These are phyloP conservation scores for Alternaria metachromatica DNA, from an alignment of 2,329 filamentous ascomycete species.

Conservation along the genomic window DNA sequence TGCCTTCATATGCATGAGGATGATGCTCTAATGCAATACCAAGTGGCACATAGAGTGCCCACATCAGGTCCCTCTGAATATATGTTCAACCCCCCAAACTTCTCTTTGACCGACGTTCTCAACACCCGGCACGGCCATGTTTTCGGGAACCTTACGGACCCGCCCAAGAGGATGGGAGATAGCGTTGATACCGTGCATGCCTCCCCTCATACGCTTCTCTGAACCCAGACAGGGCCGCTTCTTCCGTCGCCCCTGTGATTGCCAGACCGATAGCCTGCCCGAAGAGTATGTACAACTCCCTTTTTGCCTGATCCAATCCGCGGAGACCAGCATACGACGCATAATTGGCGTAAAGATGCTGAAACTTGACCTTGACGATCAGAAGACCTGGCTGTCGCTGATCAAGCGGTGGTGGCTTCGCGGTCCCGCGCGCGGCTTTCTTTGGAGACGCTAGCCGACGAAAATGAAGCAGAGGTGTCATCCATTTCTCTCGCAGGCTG, in stretches of 20 bases:
- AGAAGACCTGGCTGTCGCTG: background rate
- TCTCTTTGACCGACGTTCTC: background rate
- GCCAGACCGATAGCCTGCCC: constrained; percentile 31
- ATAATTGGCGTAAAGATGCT: background rate
- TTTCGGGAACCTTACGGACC: background rate
- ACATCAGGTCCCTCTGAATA: background rate
- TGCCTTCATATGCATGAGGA: background rate
- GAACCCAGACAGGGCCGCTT: constrained; percentile 38
- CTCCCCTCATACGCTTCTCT: constrained; percentile 29
- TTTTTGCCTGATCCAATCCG: constrained; percentile 11
- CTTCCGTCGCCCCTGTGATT: constrained; percentile 34
- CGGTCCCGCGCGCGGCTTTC: background rate
- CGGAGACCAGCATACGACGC: background rate
- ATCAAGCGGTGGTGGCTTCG: background rate
- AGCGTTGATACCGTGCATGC: constrained; percentile 11
- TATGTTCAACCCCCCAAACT: background rate
- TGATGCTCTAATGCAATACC: background rate
- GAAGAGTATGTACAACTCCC: constrained; percentile 36
- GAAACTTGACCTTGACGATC: constrained; percentile 20
- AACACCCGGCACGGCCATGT: background rate
- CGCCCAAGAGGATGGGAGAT: constrained; percentile 8
- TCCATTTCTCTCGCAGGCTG: constrained; percentile 30
- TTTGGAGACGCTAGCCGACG: constrained; percentile 18
- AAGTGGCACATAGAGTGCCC: background rate
- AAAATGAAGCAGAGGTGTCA: constrained; percentile 40